A percentile compares a stretch with the other conserved stretches of the same genome.
Evolutionary conservation across 352 stramenopile genomes (phyloP).

Genomic region (Phytophthora nicotianae): DNA sequence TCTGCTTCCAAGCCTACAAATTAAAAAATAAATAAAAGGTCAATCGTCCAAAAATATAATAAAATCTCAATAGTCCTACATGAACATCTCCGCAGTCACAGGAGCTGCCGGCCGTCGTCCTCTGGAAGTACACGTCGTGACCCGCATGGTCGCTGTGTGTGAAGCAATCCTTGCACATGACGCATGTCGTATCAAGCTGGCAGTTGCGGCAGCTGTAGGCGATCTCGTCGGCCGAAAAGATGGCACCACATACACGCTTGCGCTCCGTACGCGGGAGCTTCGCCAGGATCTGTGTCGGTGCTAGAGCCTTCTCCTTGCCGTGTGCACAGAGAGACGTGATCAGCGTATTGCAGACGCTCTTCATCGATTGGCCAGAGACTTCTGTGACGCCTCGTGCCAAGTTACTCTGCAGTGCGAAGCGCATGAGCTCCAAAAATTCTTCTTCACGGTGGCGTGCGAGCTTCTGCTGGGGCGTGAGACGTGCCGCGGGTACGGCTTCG

Average conservation of each 20-base stretch:
- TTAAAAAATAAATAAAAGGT: conserved; percentile 10
- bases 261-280: conserved; percentile 65
- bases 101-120: conserved; percentile 84
- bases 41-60: conserved; percentile 3
- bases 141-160: conserved; percentile 77
- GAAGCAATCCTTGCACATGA: conserved; percentile 90
- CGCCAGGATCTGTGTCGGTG: conserved; percentile 60
- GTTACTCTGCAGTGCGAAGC: conserved; percentile 51
- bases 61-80: conserved; percentile 38
- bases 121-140: conserved; percentile 89
- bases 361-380: conserved; percentile 17
- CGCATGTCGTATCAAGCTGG: conserved; percentile 84
- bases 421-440: conserved; percentile 53
- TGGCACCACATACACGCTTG: conserved; percentile 81
- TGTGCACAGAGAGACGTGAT: conserved; percentile 55
- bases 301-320: conserved; percentile 54
- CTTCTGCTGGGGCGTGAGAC: conserved; percentile 41
- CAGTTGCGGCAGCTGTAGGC: conserved; percentile 90
- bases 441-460: conserved; percentile 42
- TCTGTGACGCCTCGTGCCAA: conserved; percentile 31
- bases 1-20: conserved; percentile 73
- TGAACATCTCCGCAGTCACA: conserved; percentile 87
- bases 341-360: conserved; percentile 49
- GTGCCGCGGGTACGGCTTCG: conserved; percentile 15
- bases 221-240: conserved; percentile 88